phyloP scores from a whole-genome alignment of 176 grass and related monocot species.

The Poa pratensis region DNA sequence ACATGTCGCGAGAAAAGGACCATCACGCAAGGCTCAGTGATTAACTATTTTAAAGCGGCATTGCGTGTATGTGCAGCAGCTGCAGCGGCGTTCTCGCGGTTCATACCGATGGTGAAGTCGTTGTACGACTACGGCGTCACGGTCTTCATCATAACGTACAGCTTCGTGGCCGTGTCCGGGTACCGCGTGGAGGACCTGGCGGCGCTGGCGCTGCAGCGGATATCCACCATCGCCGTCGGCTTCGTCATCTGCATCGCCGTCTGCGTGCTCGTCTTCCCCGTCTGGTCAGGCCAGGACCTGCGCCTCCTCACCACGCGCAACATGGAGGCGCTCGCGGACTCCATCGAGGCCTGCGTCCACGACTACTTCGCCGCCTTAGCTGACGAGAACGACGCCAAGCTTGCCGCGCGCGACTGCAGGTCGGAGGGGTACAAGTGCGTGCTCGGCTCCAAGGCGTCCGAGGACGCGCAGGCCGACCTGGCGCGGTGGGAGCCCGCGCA shows the following conservation, averaged over 20 bases:
- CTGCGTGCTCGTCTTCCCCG: neutral
- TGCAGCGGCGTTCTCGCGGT: conserved; percentile 83
- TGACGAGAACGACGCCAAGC: neutral
- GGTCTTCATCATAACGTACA: conserved; percentile 93
- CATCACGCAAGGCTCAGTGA: neutral
- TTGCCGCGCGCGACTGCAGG: neutral
- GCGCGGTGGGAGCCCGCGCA: conserved; percentile 89
- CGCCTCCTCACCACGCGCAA: conserved; percentile 68
- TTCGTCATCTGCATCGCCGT: conserved; percentile 8
- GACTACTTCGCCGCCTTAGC: conserved; percentile 44
- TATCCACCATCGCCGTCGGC: neutral
- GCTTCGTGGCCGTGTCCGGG: conserved; percentile 86
- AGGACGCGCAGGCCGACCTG: conserved; percentile 91
- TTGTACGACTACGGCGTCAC: conserved; percentile 90
- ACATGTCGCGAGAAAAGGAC: neutral
- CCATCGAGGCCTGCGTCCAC: conserved; percentile 67
- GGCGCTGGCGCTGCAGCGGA: conserved; percentile 52
- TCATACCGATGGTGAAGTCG: conserved; percentile 73
- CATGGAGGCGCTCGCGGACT: conserved; percentile 73
- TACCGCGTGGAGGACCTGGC: conserved; percentile 74
- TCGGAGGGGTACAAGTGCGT: conserved; percentile 75
- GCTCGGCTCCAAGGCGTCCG: conserved; percentile 78
- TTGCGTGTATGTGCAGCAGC: conserved; percentile 56
- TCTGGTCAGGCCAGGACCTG: conserved; percentile 63
- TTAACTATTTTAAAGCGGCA: neutral